Evolutionary conservation across 768 basidiomycete species (phyloP).

Genomic region (Leucocoprinus leucothites): DNA sequence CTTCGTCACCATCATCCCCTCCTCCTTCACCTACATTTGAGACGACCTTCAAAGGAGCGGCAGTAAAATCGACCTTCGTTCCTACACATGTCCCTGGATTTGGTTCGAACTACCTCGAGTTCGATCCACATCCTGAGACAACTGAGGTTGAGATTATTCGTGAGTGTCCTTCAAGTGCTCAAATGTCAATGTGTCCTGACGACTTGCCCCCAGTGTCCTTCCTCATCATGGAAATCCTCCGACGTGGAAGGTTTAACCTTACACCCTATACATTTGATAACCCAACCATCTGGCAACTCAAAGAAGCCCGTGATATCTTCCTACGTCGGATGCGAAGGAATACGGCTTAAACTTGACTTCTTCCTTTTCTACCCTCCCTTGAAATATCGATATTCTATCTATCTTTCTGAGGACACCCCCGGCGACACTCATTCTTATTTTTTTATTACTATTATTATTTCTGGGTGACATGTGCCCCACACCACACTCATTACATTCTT

Average conservation of each 20-base stretch:
- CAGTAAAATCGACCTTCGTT: slow-evolving; percentile 35
- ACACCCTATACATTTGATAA: slow-evolving; percentile 46
- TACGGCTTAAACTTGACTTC: slow-evolving; percentile 17
- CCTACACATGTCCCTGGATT: slow-evolving; percentile 49
- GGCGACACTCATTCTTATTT: background rate
- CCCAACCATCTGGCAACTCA: slow-evolving; percentile 45
- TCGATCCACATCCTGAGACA: slow-evolving; percentile 43
- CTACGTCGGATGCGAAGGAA: slow-evolving; percentile 35
- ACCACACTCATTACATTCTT: background rate
- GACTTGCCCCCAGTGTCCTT: slow-evolving; percentile 44
- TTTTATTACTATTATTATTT: background rate
- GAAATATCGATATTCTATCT: background rate
- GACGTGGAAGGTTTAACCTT: slow-evolving; percentile 53
- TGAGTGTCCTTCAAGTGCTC: slow-evolving; percentile 22
- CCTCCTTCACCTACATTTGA: slow-evolving; percentile 17
- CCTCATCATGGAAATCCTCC: slow-evolving; percentile 62
- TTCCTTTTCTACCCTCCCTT: background rate
- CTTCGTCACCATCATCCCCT: slow-evolving; percentile 17
- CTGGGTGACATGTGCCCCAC: background rate
- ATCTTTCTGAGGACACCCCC: background rate
- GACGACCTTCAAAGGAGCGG: slow-evolving; percentile 15
- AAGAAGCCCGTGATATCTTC: slow-evolving; percentile 35
- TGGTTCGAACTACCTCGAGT: slow-evolving; percentile 58
- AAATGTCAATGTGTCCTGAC: slow-evolving; percentile 13
- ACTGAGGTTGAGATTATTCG: slow-evolving; percentile 53